These are phyloP conservation scores for Phanerochaete carnosa DNA, from an alignment of 768 basidiomycete species.

Conservation along the genomic window DNA sequence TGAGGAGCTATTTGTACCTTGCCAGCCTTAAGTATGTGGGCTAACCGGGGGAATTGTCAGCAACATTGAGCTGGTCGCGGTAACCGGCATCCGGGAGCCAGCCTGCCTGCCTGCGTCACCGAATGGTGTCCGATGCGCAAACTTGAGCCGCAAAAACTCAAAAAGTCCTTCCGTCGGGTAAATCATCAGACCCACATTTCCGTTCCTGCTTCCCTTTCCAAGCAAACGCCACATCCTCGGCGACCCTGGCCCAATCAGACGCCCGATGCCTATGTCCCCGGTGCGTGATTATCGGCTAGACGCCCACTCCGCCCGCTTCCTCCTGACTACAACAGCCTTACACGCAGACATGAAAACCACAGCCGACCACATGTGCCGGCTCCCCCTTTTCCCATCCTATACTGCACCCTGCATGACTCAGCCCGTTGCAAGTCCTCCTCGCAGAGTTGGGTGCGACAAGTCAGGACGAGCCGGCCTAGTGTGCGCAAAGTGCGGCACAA, in stretches of 20 bases:
- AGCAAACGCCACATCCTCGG: neutral
- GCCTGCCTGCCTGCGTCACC: neutral
- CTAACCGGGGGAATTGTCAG: slow-evolving; percentile 8
- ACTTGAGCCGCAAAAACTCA: neutral
- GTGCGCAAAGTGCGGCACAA: too few relatives aligned
- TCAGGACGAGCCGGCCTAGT: too few relatives aligned
- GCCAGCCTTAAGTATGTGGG: slow-evolving; percentile 4
- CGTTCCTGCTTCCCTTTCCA: neutral
- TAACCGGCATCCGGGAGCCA: neutral
- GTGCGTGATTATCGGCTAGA: slow-evolving; percentile 12
- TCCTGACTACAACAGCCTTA: neutral
- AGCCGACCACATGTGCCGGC: neutral
- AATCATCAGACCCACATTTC: neutral
- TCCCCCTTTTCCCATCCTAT: neutral
- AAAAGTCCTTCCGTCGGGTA: neutral
- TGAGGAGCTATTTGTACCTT: neutral
- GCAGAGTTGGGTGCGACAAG: too few relatives aligned
- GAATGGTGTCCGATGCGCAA: neutral
- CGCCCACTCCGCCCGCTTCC: neutral
- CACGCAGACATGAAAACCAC: neutral
- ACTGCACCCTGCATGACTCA: slow-evolving; percentile 18
- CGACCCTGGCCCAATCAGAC: neutral
- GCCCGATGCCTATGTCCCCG: neutral
- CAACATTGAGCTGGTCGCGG: slow-evolving; percentile 1
- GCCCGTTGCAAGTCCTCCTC: slow-evolving; percentile 37